phyloP scores from a whole-genome alignment of 495 filamentous ascomycete genomes.

The Penicillium psychrofluorescens region DNA sequence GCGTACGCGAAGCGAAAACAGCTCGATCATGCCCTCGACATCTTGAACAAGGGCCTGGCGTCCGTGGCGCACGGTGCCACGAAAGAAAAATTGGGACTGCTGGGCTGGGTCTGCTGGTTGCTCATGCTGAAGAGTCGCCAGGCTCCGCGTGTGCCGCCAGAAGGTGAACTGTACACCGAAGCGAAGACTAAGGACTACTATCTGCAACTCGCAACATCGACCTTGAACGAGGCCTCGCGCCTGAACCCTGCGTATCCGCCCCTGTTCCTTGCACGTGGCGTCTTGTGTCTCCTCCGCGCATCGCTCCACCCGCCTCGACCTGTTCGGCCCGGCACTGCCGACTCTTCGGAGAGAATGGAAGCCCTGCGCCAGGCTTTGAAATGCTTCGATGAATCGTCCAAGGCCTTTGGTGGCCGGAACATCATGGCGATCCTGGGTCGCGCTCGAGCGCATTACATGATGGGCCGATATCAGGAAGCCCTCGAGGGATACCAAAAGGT shows the following conservation, averaged over 20 bases:
- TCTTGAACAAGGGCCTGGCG: slow-evolving; percentile 73
- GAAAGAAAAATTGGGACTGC: slow-evolving; percentile 78
- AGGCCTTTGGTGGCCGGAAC: slow-evolving; percentile 74
- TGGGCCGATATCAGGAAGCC: slow-evolving; percentile 76
- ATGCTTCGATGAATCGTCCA: slow-evolving; percentile 86
- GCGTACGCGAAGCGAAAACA: slow-evolving; percentile 97
- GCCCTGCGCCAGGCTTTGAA: slow-evolving; percentile 75
- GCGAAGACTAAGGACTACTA: slow-evolving; percentile 87
- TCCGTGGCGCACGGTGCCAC: slow-evolving; percentile 63
- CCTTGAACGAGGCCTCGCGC: slow-evolving; percentile 87
- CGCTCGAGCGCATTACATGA: slow-evolving; percentile 73
- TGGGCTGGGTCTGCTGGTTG: slow-evolving; percentile 85
- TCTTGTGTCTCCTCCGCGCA: slow-evolving; percentile 78
- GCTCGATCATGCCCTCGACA: slow-evolving; percentile 89
- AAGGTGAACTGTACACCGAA: slow-evolving; percentile 57
- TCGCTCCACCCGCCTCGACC: slow-evolving; percentile 72
- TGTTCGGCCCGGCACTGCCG: slow-evolving; percentile 49
- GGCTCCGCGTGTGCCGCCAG: slow-evolving; percentile 68
- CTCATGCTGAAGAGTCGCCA: slow-evolving; percentile 86
- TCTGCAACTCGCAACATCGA: slow-evolving; percentile 80
- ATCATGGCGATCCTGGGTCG: slow-evolving; percentile 86
- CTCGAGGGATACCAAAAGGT: slow-evolving; percentile 81
- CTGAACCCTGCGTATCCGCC: slow-evolving; percentile 87
- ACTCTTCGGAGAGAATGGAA: slow-evolving; percentile 69
- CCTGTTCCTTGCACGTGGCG: slow-evolving; percentile 84